phyloP scores from a whole-genome alignment of 129 eudicot species.

The Silybum marianum region DNA sequence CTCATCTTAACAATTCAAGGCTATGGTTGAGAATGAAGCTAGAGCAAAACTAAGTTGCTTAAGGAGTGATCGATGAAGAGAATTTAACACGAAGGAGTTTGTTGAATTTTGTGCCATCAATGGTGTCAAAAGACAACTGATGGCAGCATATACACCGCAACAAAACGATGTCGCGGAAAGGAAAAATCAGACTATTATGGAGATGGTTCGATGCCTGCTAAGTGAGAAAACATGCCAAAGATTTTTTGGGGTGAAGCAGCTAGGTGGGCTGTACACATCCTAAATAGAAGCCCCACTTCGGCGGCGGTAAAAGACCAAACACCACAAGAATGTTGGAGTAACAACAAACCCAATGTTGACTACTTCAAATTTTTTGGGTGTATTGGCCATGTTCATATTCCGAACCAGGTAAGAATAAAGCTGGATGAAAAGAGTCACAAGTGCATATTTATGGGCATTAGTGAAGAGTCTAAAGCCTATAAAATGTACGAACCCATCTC shows the following conservation, averaged over 20 bases:
- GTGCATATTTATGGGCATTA: no score
- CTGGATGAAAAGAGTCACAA: no score
- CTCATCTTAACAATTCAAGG: no score
- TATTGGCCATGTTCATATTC: no score
- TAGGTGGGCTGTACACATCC: background rate
- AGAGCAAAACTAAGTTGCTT: background rate
- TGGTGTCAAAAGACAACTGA: background rate
- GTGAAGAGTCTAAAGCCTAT: no score
- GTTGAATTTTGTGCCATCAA: background rate
- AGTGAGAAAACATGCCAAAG: background rate
- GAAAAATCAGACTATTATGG: no score
- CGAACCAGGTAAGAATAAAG: no score
- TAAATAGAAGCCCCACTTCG: background rate
- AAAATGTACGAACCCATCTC: no score
- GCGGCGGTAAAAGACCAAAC: no score
- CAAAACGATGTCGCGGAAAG: background rate
- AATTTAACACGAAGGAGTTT: background rate
- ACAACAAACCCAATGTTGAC: no score
- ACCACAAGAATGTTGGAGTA: no score
- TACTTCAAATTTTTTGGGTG: no score
- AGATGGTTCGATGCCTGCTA: background rate
- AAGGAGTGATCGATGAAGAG: background rate
- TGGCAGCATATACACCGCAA: background rate
- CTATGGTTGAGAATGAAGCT: background rate
- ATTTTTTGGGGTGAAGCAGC: background rate